Percentiles rank a stretch among this genome's conserved stretches.
Conservation (phyloP, 2,329 filamentous ascomycete species). For the Tolypocladium nubicola region DNA sequence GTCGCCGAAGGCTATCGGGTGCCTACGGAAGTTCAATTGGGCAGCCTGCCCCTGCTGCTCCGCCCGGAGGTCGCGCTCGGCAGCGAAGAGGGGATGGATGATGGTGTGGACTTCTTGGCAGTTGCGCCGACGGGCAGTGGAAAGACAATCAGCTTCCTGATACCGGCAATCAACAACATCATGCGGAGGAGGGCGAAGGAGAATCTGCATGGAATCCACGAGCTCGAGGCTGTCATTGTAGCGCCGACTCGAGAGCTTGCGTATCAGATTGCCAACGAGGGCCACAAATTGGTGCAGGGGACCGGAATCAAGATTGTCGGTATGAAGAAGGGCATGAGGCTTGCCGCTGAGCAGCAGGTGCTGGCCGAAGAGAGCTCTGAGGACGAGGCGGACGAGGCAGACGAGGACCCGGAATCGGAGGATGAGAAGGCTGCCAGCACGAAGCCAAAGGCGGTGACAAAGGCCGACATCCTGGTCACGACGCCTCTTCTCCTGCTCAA, state of each 20-base stretch:
- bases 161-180: conserved; percentile 74
- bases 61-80: conserved; percentile 38
- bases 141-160: conserved; percentile 88
- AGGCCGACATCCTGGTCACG: conserved; percentile 29
- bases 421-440: conserved; percentile 21
- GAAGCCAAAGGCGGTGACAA: conserved; percentile 18
- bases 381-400: conserved; percentile 18
- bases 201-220: conserved; percentile 26
- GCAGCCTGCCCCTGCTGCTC: conserved; percentile 69
- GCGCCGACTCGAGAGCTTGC: conserved; percentile 73
- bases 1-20: conserved; percentile 72
- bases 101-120: conserved; percentile 63
- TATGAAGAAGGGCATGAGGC: conserved; percentile 76
- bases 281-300: conserved; percentile 64
- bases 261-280: conserved; percentile 75
- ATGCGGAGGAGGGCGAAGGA: conserved; percentile 43
- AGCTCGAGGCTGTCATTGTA: conserved; percentile 58
- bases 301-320: conserved; percentile 71
- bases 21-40: conserved; percentile 92
- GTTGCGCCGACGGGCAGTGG: conserved; percentile 93
- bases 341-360: conserved; percentile 39
- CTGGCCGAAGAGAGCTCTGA: conserved; percentile 26
- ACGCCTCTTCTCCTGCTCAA: conserved; percentile 59
- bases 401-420: conserved; percentile 20
- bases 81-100: conserved; percentile 22